Base-by-base conservation (phyloP, 371 early-diverging fungal species). In the Apophysomyces elegans region DNA sequence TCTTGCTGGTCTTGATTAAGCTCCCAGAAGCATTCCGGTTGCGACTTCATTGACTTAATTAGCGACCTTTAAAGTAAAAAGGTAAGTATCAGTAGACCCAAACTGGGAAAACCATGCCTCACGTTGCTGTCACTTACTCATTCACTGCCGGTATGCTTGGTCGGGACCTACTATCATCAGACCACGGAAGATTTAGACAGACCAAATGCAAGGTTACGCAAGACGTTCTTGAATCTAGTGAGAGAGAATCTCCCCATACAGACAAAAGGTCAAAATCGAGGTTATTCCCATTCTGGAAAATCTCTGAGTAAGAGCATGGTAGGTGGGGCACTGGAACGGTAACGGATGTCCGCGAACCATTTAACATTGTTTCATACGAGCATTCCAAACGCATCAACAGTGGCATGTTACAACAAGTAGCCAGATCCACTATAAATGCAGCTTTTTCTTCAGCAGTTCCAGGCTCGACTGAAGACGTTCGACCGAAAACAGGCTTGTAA, bases 351-450 rank as follows among this genome's bases (percentile, higher is more conserved):
- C 78, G 79, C 7, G 67, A 68, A 12, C 69, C 72, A 6, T 61
- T 56, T 8, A 46, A 62, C 1, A 74, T 63, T 37, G 83, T 85
- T 39, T 77, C 73, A 64, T 90, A 90, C 0, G 76, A 71, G 63
- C 86, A 89, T 65, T 90, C 89, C 0, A 90, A 60, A 41, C 85
- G 81, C 11, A 89, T 71, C 56, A 88, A 72, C 12, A 90, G 65
- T 12, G 90, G 89, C 7, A 71, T 66, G 58, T 86, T 85, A 7
- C 86, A 79, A 36, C 77, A 75, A 16, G 80, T 77, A 59, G 83
- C 81, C 1, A 86, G 60, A 37, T 86, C 82, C 0, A 79, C 76
- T 18, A 88, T 59, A 1, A 63, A 68, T 37, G 85, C 76, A 32
- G 79, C 79, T n/a, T 76, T 74, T 26, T 68, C 69, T 37, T 75